phyloP scores from a whole-genome alignment of 2,329 filamentous ascomycete genomes.

The Cladosporium sp. region DNA sequence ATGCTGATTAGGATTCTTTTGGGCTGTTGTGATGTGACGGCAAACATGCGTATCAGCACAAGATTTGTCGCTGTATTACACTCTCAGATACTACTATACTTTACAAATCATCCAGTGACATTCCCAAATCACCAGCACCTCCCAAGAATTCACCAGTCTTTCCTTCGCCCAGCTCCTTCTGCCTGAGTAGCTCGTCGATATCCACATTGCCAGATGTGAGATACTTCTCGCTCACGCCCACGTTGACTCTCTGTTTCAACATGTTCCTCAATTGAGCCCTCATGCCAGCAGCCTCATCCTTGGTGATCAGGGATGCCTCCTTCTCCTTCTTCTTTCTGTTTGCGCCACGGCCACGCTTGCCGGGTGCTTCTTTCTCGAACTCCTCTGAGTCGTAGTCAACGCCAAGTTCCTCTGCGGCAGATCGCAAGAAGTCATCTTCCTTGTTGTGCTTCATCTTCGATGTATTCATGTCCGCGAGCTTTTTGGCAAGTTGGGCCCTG shows the following conservation, averaged over 20 bases:
- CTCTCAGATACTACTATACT: background rate
- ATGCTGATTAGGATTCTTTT: background rate
- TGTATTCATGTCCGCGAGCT: slow-evolving; percentile 73
- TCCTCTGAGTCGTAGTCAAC: slow-evolving; percentile 92
- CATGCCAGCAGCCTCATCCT: slow-evolving; percentile 67
- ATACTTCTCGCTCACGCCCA: slow-evolving; percentile 84
- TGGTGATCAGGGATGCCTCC: slow-evolving; percentile 62
- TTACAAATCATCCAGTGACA: slow-evolving; percentile 35
- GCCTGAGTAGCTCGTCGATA: slow-evolving; percentile 61
- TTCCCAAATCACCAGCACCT: slow-evolving; percentile 45
- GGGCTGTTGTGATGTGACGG: background rate
- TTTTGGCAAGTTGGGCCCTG: slow-evolving; percentile 76
- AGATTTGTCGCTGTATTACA: background rate
- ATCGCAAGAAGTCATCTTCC: slow-evolving; percentile 78
- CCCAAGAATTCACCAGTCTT: slow-evolving; percentile 61
- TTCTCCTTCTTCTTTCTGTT: slow-evolving; percentile 72
- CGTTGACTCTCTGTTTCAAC: slow-evolving; percentile 70
- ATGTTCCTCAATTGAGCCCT: slow-evolving; percentile 69
- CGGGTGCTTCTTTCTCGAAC: slow-evolving; percentile 59
- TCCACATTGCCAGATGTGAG: slow-evolving; percentile 81
- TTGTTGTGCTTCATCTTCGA: slow-evolving; percentile 84
- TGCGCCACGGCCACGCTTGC: slow-evolving; percentile 60
- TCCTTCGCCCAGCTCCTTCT: slow-evolving; percentile 43
- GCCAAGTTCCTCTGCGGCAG: slow-evolving; percentile 85
- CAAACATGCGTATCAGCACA: background rate